Evolutionary conservation across 345 rosid genomes (phyloP), one percentile per base, ranked within the genome.

Genomic region (Dipteronia sinensis): DNA sequence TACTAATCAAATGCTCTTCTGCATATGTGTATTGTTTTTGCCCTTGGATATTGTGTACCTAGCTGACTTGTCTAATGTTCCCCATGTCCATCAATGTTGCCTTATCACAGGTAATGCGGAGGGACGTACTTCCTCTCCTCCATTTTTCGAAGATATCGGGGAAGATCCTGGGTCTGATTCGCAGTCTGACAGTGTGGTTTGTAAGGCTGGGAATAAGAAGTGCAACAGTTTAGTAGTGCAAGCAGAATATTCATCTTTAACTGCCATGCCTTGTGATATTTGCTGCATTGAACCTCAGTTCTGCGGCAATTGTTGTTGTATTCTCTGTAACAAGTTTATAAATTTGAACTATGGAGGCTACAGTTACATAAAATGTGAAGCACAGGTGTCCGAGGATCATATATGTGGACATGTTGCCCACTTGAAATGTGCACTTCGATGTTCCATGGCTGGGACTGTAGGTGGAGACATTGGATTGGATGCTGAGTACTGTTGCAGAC

Each of bases 381-480:
- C 94, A 61, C 49, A 75, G 83, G 88, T 84, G 29, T 76, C 77
- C 3, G 86, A 88, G 67, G 87, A 83, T 72, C 76, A 58, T 75
- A 81, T 87, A 16, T 95, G 99, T 63, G 93, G 94, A 42, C 98
- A 93, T 80, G 82, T 92, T 82, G 93, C 99, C 78, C 98, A 93
- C 80, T 22, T 93, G 75, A 88, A 85, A 71, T 93, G 98, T 81
- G 97, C 96, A 72, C 94, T 93, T 72, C 89, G 89, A 23, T 85
- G 90, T 70, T 93, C 86, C 82, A 83, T 91, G 94, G 97, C 98
- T 83, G 99, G 97, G 64, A 90, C 91, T 20, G 77, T 92, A 64
- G 97, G 97, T 74, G 99, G 98, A 79, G 85, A 85, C 75, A 90
- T 95, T 17, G 93, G 93, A n/a, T 84, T 95, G 84, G 96, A 92